phyloP scores from a whole-genome alignment of 192 early-diverging fungal genomes.

The Dissophora globulifera region DNA sequence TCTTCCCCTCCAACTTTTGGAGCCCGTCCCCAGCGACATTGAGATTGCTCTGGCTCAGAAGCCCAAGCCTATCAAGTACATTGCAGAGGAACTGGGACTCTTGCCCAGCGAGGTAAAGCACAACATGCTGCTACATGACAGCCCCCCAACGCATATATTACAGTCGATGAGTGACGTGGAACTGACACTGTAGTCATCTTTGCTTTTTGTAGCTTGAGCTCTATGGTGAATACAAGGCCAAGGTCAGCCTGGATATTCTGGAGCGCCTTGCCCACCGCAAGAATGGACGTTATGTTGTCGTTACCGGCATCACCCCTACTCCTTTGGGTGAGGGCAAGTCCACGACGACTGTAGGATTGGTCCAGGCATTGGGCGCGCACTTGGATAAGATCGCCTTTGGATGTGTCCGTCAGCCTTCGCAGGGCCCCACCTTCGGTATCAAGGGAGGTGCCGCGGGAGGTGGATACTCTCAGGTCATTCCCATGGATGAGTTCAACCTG shows the following conservation, averaged over 20 bases:
- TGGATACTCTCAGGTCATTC: conserved; percentile 98
- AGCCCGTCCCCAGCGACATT: conserved; percentile 94
- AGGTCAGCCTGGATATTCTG: conserved; percentile 84
- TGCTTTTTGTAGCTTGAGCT: conserved; percentile 73
- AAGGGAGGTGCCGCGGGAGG: conserved; percentile 99
- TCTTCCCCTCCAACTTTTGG: conserved; percentile 71
- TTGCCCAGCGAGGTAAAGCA: conserved; percentile 73
- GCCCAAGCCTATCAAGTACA: conserved; percentile 83
- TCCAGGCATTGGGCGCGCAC: conserved; percentile 95
- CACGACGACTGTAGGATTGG: conserved; percentile 94
- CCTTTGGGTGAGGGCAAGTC: conserved; percentile 99
- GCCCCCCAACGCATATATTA: neutral
- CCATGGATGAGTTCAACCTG: conserved; percentile 99
- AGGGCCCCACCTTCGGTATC: conserved; percentile 99
- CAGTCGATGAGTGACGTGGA: no score
- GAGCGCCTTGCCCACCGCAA: conserved; percentile 81
- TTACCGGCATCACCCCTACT: conserved; percentile 98
- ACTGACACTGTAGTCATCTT: neutral
- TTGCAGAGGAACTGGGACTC: conserved; percentile 91
- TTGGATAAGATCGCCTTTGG: conserved; percentile 88
- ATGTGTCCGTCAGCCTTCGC: conserved; percentile 98
- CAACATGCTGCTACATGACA: no score
- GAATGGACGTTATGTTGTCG: conserved; percentile 94
- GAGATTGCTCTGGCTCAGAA: conserved; percentile 91
- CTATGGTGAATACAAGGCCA: conserved; percentile 92